These are phyloP conservation scores for Trypanosoma avium DNA, from an alignment of 208 protist genomes.

Conservation along the genomic window DNA sequence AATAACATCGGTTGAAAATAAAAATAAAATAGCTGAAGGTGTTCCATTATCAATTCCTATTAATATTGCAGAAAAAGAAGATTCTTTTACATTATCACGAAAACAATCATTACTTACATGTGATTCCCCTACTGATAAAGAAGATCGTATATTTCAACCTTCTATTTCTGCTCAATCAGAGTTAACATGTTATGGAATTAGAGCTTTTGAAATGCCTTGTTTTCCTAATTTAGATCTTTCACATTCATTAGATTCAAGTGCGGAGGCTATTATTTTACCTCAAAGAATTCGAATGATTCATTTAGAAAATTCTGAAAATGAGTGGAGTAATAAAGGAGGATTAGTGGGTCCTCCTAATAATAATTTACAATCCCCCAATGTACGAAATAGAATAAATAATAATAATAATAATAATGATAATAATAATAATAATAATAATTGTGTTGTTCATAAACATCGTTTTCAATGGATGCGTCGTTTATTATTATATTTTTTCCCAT, in stretches of 20 bases:
- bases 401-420: not conserved
- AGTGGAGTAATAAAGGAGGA: not conserved
- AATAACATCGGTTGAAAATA: no score
- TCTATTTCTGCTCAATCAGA: not conserved
- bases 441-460: not conserved
- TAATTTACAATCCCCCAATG: not conserved
- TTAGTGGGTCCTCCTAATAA: not conserved
- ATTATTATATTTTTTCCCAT: conserved; percentile 9
- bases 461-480: not conserved
- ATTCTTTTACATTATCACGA: no score
- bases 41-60: no score
- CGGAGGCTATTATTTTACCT: not conserved
- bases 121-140: no score
- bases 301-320: not conserved
- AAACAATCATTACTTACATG: no score
- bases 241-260: not conserved
- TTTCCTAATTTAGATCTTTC: not conserved
- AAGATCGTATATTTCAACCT: no score
- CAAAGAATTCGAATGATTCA: not conserved
- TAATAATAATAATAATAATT: not conserved
- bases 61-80: no score
- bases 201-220: conserved; percentile 5
- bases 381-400: no score
- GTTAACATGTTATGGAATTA: conserved; percentile 1
- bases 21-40: no score